A percentile compares a stretch with the other conserved stretches of the same genome.
Evolutionary conservation across 495 filamentous ascomycete genomes (phyloP).

Genomic region (Penicillium steckii): DNA sequence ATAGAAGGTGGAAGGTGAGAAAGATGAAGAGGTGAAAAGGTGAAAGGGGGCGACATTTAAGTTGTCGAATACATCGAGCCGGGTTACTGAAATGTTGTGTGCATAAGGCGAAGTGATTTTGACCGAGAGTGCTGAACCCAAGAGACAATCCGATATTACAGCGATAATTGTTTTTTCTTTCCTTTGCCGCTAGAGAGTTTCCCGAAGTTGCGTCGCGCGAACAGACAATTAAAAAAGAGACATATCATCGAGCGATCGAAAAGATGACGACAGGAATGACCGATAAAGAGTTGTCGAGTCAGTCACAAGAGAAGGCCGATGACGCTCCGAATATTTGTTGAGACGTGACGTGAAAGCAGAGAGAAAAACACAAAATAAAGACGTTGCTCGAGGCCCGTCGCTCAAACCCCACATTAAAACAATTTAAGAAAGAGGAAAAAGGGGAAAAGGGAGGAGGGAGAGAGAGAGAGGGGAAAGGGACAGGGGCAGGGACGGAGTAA

Average conservation of each 20-base stretch:
- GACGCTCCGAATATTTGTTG: constrained; percentile 32
- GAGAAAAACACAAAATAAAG: constrained; percentile 27
- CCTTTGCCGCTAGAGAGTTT: constrained; percentile 43
- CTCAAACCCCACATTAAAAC: constrained; percentile 38
- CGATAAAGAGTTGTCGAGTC: constrained; percentile 33
- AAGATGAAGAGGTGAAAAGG: constrained; percentile 22
- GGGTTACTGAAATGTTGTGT: constrained; percentile 43
- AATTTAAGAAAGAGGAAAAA: constrained; percentile 27
- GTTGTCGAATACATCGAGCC: constrained; percentile 48
- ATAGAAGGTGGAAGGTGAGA: background rate
- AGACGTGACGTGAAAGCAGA: constrained; percentile 32
- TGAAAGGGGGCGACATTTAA: constrained; percentile 25
- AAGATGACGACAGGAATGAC: constrained; percentile 34
- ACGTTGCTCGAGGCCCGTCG: constrained; percentile 37
- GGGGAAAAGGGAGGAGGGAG: constrained; percentile 2
- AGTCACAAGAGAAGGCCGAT: constrained; percentile 29
- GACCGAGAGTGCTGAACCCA: constrained; percentile 46
- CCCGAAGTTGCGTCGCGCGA: constrained; percentile 42
- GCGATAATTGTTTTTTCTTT: constrained; percentile 45
- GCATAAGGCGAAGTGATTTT: constrained; percentile 42
- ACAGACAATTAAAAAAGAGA: constrained; percentile 36
- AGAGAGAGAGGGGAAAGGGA: constrained; percentile 9
- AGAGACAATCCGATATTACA: constrained; percentile 53
- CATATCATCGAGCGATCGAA: constrained; percentile 41
- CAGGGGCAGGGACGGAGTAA: constrained; percentile 1